These are phyloP conservation scores for Rhizopogon vinicolor DNA, from an alignment of 768 basidiomycete genomes.

Conservation along the genomic window DNA sequence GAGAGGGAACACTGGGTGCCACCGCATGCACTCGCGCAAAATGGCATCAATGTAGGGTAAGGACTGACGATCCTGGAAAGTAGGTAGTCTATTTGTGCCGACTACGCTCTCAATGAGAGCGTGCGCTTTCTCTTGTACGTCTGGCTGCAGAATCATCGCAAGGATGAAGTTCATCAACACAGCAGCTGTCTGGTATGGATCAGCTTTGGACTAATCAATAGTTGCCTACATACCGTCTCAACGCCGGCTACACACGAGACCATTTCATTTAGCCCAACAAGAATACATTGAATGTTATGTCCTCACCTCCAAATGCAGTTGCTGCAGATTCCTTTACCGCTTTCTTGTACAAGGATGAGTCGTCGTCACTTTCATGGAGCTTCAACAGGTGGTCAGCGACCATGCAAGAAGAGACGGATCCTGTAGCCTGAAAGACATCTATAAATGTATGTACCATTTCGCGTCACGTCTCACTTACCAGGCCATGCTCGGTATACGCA, in stretches of 20 bases:
- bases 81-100: constrained; percentile 8
- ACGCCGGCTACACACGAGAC: neutral
- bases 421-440: neutral
- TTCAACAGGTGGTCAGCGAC: neutral
- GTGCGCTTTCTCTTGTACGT: constrained; percentile 7
- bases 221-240: neutral
- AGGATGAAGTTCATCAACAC: constrained; percentile 4
- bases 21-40: constrained; percentile 3
- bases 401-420: constrained; percentile 5
- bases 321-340: constrained; percentile 1
- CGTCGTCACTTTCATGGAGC: neutral
- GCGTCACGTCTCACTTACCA: neutral
- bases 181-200: neutral
- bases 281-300: neutral
- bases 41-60: constrained; percentile 11
- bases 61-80: constrained; percentile 5
- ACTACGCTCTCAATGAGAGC: constrained; percentile 7
- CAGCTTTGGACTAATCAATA: neutral
- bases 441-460: neutral
- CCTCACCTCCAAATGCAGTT: neutral
- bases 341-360: neutral
- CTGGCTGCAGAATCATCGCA: constrained; percentile 9
- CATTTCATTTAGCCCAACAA: neutral
- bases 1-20: neutral
- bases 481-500: constrained; percentile 10